Evolutionary conservation across 2,329 filamentous ascomycete species (phyloP), one percentile per base, ranked within the genome.

Genomic region (Cordyceps fumosorosea): DNA sequence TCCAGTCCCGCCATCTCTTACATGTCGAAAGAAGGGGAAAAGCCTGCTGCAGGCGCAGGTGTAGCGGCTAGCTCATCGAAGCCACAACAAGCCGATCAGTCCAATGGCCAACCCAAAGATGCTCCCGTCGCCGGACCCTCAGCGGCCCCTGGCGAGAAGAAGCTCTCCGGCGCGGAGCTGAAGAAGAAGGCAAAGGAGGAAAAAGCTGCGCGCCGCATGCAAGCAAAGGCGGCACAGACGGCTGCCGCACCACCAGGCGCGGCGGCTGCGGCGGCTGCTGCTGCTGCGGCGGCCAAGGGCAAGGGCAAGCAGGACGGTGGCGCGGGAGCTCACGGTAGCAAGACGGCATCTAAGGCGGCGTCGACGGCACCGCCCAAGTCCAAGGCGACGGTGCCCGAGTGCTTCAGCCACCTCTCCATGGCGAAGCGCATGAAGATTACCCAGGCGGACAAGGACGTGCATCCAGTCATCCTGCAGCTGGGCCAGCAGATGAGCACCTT

Each of bases 401-500:
- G 76, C 70, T 96, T 97, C 76, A 90, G 90, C 68, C 92, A 96
- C 76, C 75, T 96, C 58, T 89, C 90, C 69, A 88, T 90, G 75
- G 83, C 84, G 22, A 81, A 77, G 72, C 78, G 82, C 65, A 78
- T 84, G 69, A 72, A 77, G 20, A 78, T 83, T 64, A 79, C 80
- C 3, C 78, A 84, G 65, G 73, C 90, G 78, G 80, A 90, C 83
- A 78, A 88, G 84, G 77, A 89, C 80, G 91, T 98, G 22, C 91
- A 98, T 72, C 92, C 93, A 3, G 87, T 90, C 1, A 87, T 99
- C 2, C 79, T 97, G 66, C 86, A 89, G 1, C 79, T 98, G 53
- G 95, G 93, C 10, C 84, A 98, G 73, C 91, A 97, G 75, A 92
- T 98, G 82, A 89, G 89, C 68, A 88, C 87, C 64, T 98, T 97